Conservation (phyloP, 805 yeast genomes). For the Hanseniaspora lindneri region DNA sequence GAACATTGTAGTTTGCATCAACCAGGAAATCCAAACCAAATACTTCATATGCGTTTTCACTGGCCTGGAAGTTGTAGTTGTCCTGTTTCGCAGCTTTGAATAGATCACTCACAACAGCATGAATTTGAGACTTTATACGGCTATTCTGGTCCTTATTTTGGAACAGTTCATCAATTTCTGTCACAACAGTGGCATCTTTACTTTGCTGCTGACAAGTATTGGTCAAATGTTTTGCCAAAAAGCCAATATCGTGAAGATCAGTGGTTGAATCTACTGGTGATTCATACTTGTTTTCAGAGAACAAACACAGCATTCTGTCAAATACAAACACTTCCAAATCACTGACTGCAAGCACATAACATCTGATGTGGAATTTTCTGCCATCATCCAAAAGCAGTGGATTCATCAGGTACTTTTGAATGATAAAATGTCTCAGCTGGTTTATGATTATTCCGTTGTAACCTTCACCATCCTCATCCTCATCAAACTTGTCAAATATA, state of each 20-base stretch:
- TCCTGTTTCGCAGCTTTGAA: conserved; percentile 75
- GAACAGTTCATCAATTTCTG: conserved; percentile 47
- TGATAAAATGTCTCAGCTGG: conserved; percentile 79
- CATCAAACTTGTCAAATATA: conserved; percentile 79
- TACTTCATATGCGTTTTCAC: conserved; percentile 70
- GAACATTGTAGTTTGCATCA: conserved; percentile 41
- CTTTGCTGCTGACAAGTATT: conserved; percentile 80
- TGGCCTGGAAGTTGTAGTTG: conserved; percentile 71
- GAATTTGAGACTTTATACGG: conserved; percentile 43
- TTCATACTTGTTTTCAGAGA: conserved; percentile 48
- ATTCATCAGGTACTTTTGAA: conserved; percentile 61
- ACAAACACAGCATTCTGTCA: conserved; percentile 66
- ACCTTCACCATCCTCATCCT: conserved; percentile 37
- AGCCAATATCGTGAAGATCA: conserved; percentile 26
- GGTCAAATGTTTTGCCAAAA: conserved; percentile 70
- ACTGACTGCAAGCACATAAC: conserved; percentile 68
- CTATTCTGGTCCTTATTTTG: conserved; percentile 31
- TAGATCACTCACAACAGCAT: conserved; percentile 51
- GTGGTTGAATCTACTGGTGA: not conserved
- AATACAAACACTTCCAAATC: conserved; percentile 68
- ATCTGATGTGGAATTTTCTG: conserved; percentile 80
- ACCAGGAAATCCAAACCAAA: conserved; percentile 85
- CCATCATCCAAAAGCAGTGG: conserved; percentile 56
- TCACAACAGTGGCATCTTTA: conserved; percentile 37
- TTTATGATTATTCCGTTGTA: conserved; percentile 66